Base-by-base conservation (phyloP, 1,284 basidiomycete species). In the Trichosporon coremiiforme region DNA sequence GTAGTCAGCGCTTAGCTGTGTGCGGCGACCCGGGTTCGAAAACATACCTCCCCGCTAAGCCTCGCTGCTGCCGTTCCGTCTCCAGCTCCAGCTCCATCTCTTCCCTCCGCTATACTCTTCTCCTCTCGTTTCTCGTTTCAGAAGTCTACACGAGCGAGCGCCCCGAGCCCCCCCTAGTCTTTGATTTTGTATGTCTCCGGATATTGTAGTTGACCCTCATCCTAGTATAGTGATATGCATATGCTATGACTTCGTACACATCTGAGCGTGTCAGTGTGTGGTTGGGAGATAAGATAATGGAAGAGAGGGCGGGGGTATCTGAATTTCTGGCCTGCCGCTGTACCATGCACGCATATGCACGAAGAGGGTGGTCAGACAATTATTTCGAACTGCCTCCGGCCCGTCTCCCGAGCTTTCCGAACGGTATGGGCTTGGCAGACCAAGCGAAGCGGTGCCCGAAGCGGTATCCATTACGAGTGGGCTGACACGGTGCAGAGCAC, bases 181-280 rank as follows among this genome's bases (percentile, higher is more conserved):
- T 62, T 62, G 57, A 62, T 62, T 62, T 62, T 62, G 57, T 62
- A 62, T 62, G 55, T 33, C 50, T 62, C 57, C 31, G 57, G 10
- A 33, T 62, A 62, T 62, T 62, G 57, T 62, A 33, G 57, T 62
- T 8, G 31, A 62, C 57, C 31, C 29, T n/a, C 57, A 33, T 9
- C 31, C 57, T 62, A 31, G 13, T 62, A 62, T 35, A 35, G 31
- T 62, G 13, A 62, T 62, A 62, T 62, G 57, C 57, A 62, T 62
- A 62, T 35, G 25, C 29, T 62, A n/a, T 33, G 57, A 62, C 29
- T 20, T 20, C 47, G 22, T 17, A 25, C 6, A 1, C 13, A 2
- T n/a, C 8, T 8, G 13, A 9, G 57, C 8, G 57, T 35, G 17
- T 25, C 29, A 3, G 57, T 3, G 29, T n/a, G 29, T 31, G 29